Conservation (phyloP, 1,284 basidiomycete genomes). For the Ceratobasidium sp. region DNA sequence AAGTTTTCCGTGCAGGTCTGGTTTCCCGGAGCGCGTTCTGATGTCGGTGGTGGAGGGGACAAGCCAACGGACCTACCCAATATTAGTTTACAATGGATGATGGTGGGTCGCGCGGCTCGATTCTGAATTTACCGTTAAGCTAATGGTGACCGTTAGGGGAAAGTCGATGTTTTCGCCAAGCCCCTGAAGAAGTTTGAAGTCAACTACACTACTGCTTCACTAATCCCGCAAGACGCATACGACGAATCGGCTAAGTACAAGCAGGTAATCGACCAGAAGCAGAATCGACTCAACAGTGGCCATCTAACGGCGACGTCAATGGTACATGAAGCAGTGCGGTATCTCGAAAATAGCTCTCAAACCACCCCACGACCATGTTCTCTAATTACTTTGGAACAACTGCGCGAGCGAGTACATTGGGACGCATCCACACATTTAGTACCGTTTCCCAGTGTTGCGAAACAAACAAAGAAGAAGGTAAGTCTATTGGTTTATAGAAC, state of each 20-base stretch:
- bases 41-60: slow-evolving; percentile 41
- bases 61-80: neutral
- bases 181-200: neutral
- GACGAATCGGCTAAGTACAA: too few relatives aligned
- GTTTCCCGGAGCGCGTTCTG: slow-evolving; percentile 38
- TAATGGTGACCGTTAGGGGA: too few relatives aligned
- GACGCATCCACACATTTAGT: neutral
- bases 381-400: neutral
- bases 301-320: neutral
- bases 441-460: neutral
- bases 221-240: too few relatives aligned
- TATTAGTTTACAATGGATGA: slow-evolving; percentile 1
- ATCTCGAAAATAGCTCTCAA: neutral
- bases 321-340: neutral
- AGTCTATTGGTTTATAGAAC: too few relatives aligned
- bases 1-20: neutral
- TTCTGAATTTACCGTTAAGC: too few relatives aligned
- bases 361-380: neutral
- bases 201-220: neutral
- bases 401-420: neutral
- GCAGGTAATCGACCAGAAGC: too few relatives aligned
- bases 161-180: too few relatives aligned
- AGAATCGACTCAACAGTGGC: neutral
- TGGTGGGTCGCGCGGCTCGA: neutral
- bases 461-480: too few relatives aligned